Conservation (phyloP, 78 protist species). For the Dictyostelium intermedium region DNA sequence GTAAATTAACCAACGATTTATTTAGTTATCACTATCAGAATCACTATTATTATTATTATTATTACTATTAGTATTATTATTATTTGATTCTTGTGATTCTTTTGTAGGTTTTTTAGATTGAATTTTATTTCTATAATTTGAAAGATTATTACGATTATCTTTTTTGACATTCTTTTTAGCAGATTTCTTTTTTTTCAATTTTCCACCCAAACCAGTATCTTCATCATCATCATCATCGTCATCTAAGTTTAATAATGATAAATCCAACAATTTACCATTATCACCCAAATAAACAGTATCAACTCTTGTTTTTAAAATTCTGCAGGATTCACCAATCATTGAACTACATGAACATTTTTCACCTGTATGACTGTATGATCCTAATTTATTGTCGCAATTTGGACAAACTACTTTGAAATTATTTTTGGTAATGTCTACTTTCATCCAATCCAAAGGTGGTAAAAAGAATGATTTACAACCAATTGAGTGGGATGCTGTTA, state of each 20-base stretch:
- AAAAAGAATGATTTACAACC: slow-evolving; percentile 54
- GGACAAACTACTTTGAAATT: slow-evolving; percentile 27
- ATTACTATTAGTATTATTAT: too few species aligned
- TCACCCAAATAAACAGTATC: slow-evolving; percentile 28
- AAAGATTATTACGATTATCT: slow-evolving; percentile 40
- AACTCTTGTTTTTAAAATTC: slow-evolving; percentile 32
- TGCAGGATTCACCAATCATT: background rate
- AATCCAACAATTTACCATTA: slow-evolving; percentile 41
- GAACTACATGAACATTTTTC: slow-evolving; percentile 63
- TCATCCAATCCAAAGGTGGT: slow-evolving; percentile 1
- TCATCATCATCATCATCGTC: slow-evolving; percentile 10
- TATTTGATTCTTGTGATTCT: background rate
- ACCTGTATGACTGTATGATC: slow-evolving; percentile 1
- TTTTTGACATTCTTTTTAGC: slow-evolving; percentile 29
- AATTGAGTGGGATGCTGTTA: background rate
- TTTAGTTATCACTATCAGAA: background rate
- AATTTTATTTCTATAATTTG: slow-evolving; percentile 32
- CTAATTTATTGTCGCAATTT: slow-evolving; percentile 33
- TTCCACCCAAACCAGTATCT: background rate
- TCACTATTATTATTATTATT: background rate
- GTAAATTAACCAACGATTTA: too few species aligned
- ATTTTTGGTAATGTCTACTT: background rate
- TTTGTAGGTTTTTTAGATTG: background rate
- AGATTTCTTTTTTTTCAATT: slow-evolving; percentile 15
- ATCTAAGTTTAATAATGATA: background rate